Evolutionary conservation across 1,284 basidiomycete genomes (phyloP).

Genomic region (Crucibulum parvulum): DNA sequence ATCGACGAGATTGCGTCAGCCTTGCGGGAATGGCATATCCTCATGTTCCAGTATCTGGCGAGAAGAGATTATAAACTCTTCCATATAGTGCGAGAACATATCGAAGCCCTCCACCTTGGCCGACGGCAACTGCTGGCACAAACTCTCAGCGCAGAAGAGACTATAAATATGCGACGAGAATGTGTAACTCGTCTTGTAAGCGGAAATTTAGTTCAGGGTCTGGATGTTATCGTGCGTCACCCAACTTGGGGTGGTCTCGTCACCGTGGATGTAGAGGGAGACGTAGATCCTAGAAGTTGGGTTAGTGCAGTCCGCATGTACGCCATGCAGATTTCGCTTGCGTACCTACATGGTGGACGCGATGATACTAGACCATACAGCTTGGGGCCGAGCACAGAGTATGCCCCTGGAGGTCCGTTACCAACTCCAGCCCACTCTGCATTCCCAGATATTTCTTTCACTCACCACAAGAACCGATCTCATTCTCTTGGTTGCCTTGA

Average conservation of each 20-base stretch:
- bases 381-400: slow-evolving; percentile 46
- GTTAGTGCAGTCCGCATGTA: slow-evolving; percentile 90
- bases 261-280: slow-evolving; percentile 83
- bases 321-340: slow-evolving; percentile 83
- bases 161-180: slow-evolving; percentile 81
- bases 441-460: slow-evolving; percentile 61
- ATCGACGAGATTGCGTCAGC: slow-evolving; percentile 98
- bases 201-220: slow-evolving; percentile 90
- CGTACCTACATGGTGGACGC: slow-evolving; percentile 74
- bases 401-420: slow-evolving; percentile 46
- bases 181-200: slow-evolving; percentile 90
- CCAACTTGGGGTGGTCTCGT: slow-evolving; percentile 90
- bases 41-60: slow-evolving; percentile 92
- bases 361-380: slow-evolving; percentile 45
- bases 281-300: slow-evolving; percentile 80
- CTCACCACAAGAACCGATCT: slow-evolving; percentile 52
- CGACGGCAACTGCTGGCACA: slow-evolving; percentile 90
- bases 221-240: slow-evolving; percentile 96
- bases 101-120: slow-evolving; percentile 91
- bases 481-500: slow-evolving; percentile 56
- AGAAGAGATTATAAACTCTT: slow-evolving; percentile 92
- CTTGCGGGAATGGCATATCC: slow-evolving; percentile 92
- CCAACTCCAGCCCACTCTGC: slow-evolving; percentile 74
- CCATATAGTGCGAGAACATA: slow-evolving; percentile 86
- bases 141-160: slow-evolving; percentile 90